Evolutionary conservation across 2,329 filamentous ascomycete species (phyloP), one percentile per base, ranked within the genome.

Genomic region (Aaosphaeria arxii): DNA sequence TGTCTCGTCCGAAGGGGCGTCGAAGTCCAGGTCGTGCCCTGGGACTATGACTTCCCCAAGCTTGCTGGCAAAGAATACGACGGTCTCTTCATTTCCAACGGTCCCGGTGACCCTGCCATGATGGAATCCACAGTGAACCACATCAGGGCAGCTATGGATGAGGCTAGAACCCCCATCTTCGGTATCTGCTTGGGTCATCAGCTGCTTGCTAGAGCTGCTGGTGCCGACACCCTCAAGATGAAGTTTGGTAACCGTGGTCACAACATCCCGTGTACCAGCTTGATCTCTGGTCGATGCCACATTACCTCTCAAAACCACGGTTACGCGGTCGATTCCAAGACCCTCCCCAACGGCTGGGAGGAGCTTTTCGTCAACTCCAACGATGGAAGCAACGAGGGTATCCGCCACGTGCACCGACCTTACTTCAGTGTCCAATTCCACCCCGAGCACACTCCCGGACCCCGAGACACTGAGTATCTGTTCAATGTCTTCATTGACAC

Each of bases 401-500:
- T 99, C 66, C 87, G 91, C 72, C 91, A 97, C 71, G 76, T 82
- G 43, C 82, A 77, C 70, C 88, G 86, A 64, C 94, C 94, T 44
- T 95, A 92, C 76, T 99, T 99, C 80, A 96, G 91, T 78, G 94
- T 97, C n/a, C 94, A 99, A 70, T 99, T 99, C 76, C 94, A 99
- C 67, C 94, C 94, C 0, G 94, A 99, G 74, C 96, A 91, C 77
- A 95, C 91, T 1, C 94, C 94, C 3, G 94, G 94, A 49, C 94
- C 94, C 44, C 84, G 90, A 33, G 94, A 99, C 69, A 99, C 94
- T 30, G 94, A 99, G 71, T 96, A 89, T 67, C 80, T 99, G 29
- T 99, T 99, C 57, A 91, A 99, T 71, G 90, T 97, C 54, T 99
- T 99, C 77, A 88, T 99, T 67, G 77, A 87, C 73, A 88, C 91